Evolutionary conservation across 2,329 filamentous ascomycete species (phyloP), one percentile per base, ranked within the genome.

Genomic region (Aphanoascus verrucosus): DNA sequence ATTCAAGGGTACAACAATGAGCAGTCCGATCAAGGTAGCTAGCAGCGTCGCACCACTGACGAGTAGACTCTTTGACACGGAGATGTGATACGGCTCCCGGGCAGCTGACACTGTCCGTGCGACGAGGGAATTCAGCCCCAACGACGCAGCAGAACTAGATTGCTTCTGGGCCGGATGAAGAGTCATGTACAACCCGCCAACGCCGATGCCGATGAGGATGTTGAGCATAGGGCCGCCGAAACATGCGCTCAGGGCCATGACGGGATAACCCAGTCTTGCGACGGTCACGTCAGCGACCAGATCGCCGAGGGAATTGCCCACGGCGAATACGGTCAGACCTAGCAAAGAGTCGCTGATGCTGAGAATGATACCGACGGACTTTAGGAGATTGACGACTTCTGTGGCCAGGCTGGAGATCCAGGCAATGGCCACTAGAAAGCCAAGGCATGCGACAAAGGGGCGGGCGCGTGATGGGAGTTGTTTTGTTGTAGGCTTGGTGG

Each of bases 191-290:
- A 88, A 79, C 14, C 93, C 93, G 23, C 86, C 86, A 3, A 97
- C 75, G n/a, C 93, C 93, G 50, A 98, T 90, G 0, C 93, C 93
- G 3, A 98, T 79, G 0, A 98, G 74, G 58, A 98, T 98, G 63
- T 98, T 98, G 40, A 98, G 79, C 88, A 98, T 91, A 0, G 93
- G 93, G 0, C 93, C 94, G n/a, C 93, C 93, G 66, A 98, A 96
- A 66, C 93, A 98, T 3, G 93, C 93, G 34, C 87, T 90, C 40
- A 85, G 72, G 0, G 93, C 93, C 93, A 98, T 98, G 58, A 98
- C 89, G 0, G 93, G 93, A 69, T 90, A 96, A 2, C 93, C 93
- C 2, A 98, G 80, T 34, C 88, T 82, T 3, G 93, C 93, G 37
- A 98, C 86, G 0, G 93, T 98, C 52, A 97, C 86, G 66, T 98